A percentile compares a stretch with the other conserved stretches of the same genome.
Evolutionary conservation across 345 rosid species (phyloP).

Genomic region (Toxicodendron radicans): DNA sequence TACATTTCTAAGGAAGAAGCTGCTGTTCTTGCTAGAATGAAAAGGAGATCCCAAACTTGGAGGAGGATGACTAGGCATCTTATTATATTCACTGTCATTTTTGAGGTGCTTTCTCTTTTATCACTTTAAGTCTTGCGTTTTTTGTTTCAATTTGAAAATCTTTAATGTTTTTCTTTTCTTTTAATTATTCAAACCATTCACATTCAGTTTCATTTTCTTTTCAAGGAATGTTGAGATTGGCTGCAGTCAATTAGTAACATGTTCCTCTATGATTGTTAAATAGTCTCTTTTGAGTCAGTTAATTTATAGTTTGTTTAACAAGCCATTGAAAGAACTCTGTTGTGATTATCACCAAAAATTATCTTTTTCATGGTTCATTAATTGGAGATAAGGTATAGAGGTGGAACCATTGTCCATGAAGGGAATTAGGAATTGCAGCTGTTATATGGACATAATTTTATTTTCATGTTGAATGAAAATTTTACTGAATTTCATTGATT

Average conservation of each 20-base stretch:
- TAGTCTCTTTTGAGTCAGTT: background rate
- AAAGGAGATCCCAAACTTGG: constrained; percentile 64
- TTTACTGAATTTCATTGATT: background rate
- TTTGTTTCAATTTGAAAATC: background rate
- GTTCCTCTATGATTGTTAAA: background rate
- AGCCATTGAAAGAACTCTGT: background rate
- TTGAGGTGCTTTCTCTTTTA: constrained; percentile 61
- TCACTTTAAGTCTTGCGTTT: background rate
- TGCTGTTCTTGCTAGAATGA: constrained; percentile 58
- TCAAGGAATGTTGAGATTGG: background rate
- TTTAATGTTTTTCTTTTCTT: background rate
- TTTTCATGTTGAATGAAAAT: background rate
- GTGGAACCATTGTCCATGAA: background rate
- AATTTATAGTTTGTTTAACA: background rate
- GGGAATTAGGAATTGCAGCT: background rate
- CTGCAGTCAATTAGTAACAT: background rate
- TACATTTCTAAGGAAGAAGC: constrained; percentile 89
- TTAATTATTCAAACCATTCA: background rate
- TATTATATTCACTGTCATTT: constrained; percentile 56
- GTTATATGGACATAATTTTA: background rate
- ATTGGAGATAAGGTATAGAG: constrained; percentile 22
- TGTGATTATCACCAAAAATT: too few species aligned
- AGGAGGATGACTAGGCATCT: constrained; percentile 59
- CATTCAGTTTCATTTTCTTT: background rate
- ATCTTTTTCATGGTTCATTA: background rate